Percentiles rank a stretch among this genome's conserved stretches.
phyloP scores from a whole-genome alignment of 345 rosid species.

The Populus deltoides region DNA sequence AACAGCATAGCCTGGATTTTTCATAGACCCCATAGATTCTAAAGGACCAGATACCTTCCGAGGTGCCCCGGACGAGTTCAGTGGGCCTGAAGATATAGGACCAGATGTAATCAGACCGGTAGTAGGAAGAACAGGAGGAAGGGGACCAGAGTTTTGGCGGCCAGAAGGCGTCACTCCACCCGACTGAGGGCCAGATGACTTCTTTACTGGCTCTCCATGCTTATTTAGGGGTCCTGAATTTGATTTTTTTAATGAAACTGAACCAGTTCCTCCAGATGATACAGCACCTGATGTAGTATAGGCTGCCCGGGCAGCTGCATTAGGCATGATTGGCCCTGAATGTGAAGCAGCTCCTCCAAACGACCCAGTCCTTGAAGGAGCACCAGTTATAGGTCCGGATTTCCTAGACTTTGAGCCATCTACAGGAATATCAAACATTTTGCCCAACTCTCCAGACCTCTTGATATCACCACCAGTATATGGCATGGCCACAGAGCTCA shows the following conservation, averaged over 20 bases:
- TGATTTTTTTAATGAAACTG: slow-evolving; percentile 83
- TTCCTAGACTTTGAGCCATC: slow-evolving; percentile 77
- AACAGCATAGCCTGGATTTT: slow-evolving; percentile 50
- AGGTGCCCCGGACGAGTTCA: slow-evolving; percentile 81
- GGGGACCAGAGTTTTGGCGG: slow-evolving; percentile 90
- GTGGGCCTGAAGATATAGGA: slow-evolving; percentile 77
- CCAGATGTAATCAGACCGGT: slow-evolving; percentile 97
- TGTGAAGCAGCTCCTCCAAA: slow-evolving; percentile 79
- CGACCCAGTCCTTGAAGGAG: slow-evolving; percentile 82
- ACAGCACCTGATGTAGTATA: slow-evolving; percentile 72
- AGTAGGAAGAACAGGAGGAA: slow-evolving; percentile 80
- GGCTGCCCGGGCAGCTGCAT: slow-evolving; percentile 67
- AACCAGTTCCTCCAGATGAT: slow-evolving; percentile 60
- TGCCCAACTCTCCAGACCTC: slow-evolving; percentile 89
- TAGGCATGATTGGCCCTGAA: slow-evolving; percentile 81
- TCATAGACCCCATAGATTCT: slow-evolving; percentile 76
- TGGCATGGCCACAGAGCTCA: slow-evolving; percentile 90
- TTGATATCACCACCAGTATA: slow-evolving; percentile 95
- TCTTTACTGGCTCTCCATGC: slow-evolving; percentile 89
- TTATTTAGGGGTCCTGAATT: slow-evolving; percentile 87
- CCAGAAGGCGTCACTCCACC: slow-evolving; percentile 78
- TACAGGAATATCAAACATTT: slow-evolving; percentile 85
- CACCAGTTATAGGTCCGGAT: slow-evolving; percentile 85
- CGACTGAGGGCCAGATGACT: slow-evolving; percentile 89
- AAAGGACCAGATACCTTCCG: slow-evolving; percentile 91